phyloP scores from a whole-genome alignment of 495 filamentous ascomycete species.

The Massariosphaeria phaeospora region DNA sequence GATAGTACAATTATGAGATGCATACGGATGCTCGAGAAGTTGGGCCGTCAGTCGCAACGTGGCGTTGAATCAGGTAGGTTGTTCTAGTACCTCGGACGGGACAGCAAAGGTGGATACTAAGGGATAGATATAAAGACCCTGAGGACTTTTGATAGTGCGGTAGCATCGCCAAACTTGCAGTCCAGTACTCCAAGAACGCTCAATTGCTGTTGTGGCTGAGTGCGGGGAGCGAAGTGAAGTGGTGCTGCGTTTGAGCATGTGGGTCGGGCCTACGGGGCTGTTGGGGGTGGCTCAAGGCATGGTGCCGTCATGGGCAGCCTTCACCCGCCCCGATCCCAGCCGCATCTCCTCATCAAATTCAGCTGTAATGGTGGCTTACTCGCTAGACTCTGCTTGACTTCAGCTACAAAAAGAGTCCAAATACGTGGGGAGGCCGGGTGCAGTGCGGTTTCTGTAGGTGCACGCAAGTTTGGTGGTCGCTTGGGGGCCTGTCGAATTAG shows the following conservation, averaged over 20 bases:
- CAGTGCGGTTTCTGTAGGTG: constrained; percentile 2
- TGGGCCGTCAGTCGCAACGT: no score
- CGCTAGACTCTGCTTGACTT: constrained; percentile 5
- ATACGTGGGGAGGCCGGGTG: constrained; percentile 25
- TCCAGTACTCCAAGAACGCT: neutral
- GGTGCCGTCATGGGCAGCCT: constrained; percentile 4
- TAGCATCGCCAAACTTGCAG: neutral
- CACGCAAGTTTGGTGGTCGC: constrained; percentile 12
- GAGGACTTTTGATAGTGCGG: neutral
- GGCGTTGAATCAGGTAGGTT: no score
- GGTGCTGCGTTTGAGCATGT: constrained; percentile 3
- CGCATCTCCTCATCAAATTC: neutral
- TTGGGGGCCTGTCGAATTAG: constrained; percentile 3
- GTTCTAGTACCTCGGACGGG: no score
- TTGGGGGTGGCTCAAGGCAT: constrained; percentile 3
- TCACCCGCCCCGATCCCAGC: neutral
- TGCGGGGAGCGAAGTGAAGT: constrained; percentile 5
- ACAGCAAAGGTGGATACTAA: no score
- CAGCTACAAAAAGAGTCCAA: constrained; percentile 33
- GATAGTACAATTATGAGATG: no score
- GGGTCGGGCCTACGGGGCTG: constrained; percentile 11
- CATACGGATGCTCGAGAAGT: no score
- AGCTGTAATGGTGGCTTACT: no score
- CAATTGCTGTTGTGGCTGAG: neutral
- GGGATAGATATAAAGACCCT: no score